Conservation (phyloP, 768 basidiomycete genomes). For the Mycena chlorophos region DNA sequence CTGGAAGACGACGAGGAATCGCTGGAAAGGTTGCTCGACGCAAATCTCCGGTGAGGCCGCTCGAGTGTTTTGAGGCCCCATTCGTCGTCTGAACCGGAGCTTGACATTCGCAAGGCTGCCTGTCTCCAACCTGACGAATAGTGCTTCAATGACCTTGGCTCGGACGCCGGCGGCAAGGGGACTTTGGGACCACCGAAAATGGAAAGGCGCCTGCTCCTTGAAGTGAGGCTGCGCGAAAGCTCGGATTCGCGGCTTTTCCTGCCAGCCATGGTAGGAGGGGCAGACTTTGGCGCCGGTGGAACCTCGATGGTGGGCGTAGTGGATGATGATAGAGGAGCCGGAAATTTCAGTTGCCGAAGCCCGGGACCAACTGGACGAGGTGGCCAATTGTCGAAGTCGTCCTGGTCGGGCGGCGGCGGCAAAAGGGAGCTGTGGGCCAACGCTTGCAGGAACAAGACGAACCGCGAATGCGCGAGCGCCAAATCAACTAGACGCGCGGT, state of each 20-base stretch:
- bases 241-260: constrained; percentile 11
- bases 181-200: constrained; percentile 37
- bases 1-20: constrained; percentile 43
- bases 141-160: constrained; percentile 46
- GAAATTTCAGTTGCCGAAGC: constrained; percentile 66
- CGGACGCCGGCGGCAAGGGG: constrained; percentile 47
- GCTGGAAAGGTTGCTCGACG: constrained; percentile 46
- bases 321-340: constrained; percentile 70
- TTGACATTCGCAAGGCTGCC: constrained; percentile 24
- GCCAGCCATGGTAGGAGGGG: constrained; percentile 18
- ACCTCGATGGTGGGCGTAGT: constrained; percentile 19
- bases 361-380: constrained; percentile 33
- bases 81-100: constrained; percentile 43
- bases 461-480: constrained; percentile 67
- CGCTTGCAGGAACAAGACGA: constrained; percentile 73
- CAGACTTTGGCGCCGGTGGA: constrained; percentile 2
- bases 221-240: constrained; percentile 21
- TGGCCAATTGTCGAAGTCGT: constrained; percentile 36
- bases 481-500: constrained; percentile 46
- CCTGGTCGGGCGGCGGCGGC: constrained; percentile 47
- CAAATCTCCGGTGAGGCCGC: constrained; percentile 41
- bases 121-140: constrained; percentile 56
- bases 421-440: constrained; percentile 62
- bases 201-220: constrained; percentile 32
- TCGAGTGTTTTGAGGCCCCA: constrained; percentile 29